Evolutionary conservation across 106 monocot genomes (phyloP).

Genomic region (Acorus gramineus): DNA sequence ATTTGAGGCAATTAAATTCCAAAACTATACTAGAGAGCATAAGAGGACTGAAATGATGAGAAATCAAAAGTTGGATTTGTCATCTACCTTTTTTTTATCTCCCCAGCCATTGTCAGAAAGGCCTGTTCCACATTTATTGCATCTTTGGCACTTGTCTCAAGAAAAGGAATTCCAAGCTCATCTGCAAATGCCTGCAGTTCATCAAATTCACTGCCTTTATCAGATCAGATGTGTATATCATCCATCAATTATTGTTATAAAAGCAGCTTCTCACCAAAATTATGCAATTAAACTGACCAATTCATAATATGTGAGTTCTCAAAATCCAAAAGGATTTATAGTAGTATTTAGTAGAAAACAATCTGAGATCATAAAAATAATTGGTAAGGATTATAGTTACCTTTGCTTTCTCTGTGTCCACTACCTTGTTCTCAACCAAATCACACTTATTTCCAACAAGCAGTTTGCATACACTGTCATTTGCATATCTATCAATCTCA

Average conservation of each 20-base stretch:
- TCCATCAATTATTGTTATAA: background rate
- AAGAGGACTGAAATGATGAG: no score
- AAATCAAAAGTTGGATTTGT: no score
- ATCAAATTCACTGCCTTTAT: slow-evolving; percentile 6
- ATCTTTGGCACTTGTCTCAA: slow-evolving; percentile 86
- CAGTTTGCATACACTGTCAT: slow-evolving; percentile 76
- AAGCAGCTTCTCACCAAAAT: background rate
- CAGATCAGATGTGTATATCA: background rate
- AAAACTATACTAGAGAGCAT: no score
- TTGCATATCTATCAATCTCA: slow-evolving; percentile 82
- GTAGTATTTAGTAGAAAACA: no score
- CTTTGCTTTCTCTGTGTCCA: slow-evolving; percentile 61
- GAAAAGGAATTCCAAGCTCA: slow-evolving; percentile 64
- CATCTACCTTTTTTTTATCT: slow-evolving; percentile 62
- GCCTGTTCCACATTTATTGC: slow-evolving; percentile 78
- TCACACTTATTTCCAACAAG: slow-evolving; percentile 81
- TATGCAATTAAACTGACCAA: no score
- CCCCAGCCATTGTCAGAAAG: slow-evolving; percentile 70
- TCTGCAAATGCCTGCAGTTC: slow-evolving; percentile 66
- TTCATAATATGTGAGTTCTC: no score
- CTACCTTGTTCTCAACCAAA: slow-evolving; percentile 65
- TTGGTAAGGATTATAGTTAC: slow-evolving; percentile 12
- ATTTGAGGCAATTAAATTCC: no score
- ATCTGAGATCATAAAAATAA: no score
- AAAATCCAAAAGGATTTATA: background rate